phyloP scores from a whole-genome alignment of 345 rosid genomes.

The Streptanthus diversifolius region DNA sequence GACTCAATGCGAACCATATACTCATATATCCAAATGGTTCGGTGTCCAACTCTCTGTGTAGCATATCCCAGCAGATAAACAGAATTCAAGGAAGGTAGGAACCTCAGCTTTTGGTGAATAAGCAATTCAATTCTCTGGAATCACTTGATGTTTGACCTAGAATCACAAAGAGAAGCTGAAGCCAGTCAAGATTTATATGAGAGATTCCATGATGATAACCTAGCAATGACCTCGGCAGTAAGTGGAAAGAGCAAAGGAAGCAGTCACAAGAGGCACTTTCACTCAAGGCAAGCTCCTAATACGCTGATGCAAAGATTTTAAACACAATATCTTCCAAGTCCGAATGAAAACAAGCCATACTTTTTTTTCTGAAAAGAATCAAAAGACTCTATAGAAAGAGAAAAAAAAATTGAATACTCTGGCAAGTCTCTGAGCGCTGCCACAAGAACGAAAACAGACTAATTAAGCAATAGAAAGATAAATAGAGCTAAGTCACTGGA shows the following conservation, averaged over 20 bases:
- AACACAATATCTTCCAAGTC: background rate
- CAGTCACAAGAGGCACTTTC: background rate
- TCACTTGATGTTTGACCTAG: conserved; percentile 16
- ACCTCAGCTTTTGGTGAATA: background rate
- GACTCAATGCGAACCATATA: background rate
- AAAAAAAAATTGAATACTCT: no score
- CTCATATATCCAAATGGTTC: background rate
- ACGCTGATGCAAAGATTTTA: background rate
- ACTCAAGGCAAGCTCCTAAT: background rate
- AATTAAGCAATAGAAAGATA: background rate
- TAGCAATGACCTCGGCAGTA: background rate
- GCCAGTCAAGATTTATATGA: background rate
- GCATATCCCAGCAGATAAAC: background rate
- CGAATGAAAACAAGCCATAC: background rate
- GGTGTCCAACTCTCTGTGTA: conserved; percentile 4
- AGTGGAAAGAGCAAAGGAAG: background rate
- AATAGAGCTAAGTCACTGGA: background rate
- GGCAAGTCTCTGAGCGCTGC: no score
- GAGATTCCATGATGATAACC: background rate
- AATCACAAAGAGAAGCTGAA: conserved; percentile 23
- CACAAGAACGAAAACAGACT: background rate
- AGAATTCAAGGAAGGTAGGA: background rate
- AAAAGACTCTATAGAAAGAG: no score
- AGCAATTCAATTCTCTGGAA: background rate
- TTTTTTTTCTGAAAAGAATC: background rate